Percentiles rank a stretch among this genome's conserved stretches.
Conservation (phyloP, 2,329 filamentous ascomycete species). For the Paecilomyces formosus region DNA sequence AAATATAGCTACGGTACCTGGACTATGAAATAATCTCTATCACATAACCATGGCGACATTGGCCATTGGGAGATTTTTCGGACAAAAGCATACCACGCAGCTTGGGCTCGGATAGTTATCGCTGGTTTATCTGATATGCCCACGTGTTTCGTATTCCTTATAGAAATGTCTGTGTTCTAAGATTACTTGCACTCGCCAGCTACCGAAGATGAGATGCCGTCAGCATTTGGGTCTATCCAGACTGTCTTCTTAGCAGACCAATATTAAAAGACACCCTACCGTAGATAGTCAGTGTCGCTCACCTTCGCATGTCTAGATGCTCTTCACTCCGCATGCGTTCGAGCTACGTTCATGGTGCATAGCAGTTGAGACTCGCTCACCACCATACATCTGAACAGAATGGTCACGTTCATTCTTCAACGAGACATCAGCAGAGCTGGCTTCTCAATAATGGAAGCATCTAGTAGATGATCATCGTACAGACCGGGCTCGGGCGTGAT, state of each 20-base stretch:
- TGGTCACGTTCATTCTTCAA: neutral
- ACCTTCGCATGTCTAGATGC: neutral
- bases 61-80: neutral
- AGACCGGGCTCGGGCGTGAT: neutral
- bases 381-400: neutral
- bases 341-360: neutral
- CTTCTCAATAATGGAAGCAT: neutral
- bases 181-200: neutral
- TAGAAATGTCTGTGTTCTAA: neutral
- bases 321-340: neutral
- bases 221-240: too few species aligned
- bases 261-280: neutral
- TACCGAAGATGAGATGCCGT: neutral
- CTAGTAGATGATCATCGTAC: neutral
- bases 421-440: neutral
- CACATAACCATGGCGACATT: neutral
- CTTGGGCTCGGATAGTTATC: neutral
- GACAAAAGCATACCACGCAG: neutral
- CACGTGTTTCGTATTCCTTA: neutral
- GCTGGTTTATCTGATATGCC: neutral
- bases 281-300: neutral
- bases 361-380: neutral
- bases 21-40: neutral
- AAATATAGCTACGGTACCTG: neutral
- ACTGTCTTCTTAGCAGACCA: neutral